Evolutionary conservation across 2,329 filamentous ascomycete species (phyloP), one percentile per base, ranked within the genome.

Genomic region (Neonectria hederae): DNA sequence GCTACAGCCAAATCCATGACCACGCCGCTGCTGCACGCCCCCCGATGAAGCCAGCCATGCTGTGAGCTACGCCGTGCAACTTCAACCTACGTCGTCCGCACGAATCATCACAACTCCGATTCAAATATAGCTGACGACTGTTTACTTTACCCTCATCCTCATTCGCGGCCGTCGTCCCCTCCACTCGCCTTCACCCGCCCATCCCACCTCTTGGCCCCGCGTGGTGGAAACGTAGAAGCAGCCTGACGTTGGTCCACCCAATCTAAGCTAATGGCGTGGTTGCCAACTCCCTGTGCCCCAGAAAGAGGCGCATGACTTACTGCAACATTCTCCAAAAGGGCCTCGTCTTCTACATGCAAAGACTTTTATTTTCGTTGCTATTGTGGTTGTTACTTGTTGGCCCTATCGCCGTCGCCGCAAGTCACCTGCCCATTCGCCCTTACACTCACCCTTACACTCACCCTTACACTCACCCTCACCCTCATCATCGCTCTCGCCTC

Each of bases 241-340:
- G 63, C 61, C 72, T 73, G 70, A 72, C 73, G 61, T 69, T 71
- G 70, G 72, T 73, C 69, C 66, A 72, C 70, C 63, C 60, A 68
- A 65, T 72, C 55, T 73, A 70, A 69, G 64, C 66, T 67, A 68
- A 73, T 72, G 65, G 65, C 62, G 65, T 70, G 65, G 66, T 74
- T 69, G 63, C 51, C 53, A 59, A 60, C 65, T 49, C 56, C 55
- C 62, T 60, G 63, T 70, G 65, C 62, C 54, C 70, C 32, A 49
- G 68, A 63, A 57, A 62, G 65, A 72, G 65, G 58, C 66, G 63
- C 66, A 69, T 73, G 69, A 67, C 68, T 66, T 68, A 65, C 62
- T 65, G 59, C 46, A 61, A 61, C 63, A 65, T 65, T 71, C 66
- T 66, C 72, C 65, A 69, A 73, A 73, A 73, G 65, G 62, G 65